Base-by-base conservation (phyloP, 306 rosid species). In the Trichosanthes truncata region DNA sequence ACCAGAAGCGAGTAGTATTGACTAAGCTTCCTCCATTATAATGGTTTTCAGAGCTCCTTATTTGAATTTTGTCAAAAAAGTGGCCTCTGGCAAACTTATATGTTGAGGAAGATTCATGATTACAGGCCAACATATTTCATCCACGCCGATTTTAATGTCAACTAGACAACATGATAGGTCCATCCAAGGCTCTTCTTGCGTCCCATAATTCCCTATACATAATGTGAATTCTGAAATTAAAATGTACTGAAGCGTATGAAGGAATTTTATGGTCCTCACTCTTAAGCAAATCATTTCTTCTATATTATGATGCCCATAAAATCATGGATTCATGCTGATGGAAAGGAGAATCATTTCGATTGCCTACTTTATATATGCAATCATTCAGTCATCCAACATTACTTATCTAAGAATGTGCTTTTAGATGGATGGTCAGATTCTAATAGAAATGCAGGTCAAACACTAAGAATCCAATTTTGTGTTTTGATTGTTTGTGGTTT, bases 131-230 rank as follows among this genome's bases (percentile, higher is more conserved):
- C 23, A 46, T 23, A 3, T 46, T 45, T 73, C 59, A 46, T 73
- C 23, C 77, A 73, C 77, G 77, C 77, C 25, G 15, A 46, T 7
- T 14, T 17, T 73, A 29, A 23, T 45, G 77, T 73, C 59, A 48
- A 73, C 77, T 14, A 14, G 77, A 73, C 77, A 73, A 21, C 35
- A 73, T 73, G 1, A 73, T 72, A 43, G 53, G 71, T 63, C 43
- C 21, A 63, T 31, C 71, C 35, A 63, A 12, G 69, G 20, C 41
- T 61, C 33, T 62, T 62, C 15, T 62, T 62, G 38, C 0, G 40
- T 31, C 41, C n/a, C 31, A 63, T 33, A 14, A 63, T 46, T 45
- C 40, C 77, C 12, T 25, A 25, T 35, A 14, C 77, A 45, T 46
- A 23, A 71, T 71, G n/a, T 12, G 21, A 43, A 7, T 71, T 43